phyloP scores from a whole-genome alignment of 164 flowering plant species.

The Liriodendron chinense region DNA sequence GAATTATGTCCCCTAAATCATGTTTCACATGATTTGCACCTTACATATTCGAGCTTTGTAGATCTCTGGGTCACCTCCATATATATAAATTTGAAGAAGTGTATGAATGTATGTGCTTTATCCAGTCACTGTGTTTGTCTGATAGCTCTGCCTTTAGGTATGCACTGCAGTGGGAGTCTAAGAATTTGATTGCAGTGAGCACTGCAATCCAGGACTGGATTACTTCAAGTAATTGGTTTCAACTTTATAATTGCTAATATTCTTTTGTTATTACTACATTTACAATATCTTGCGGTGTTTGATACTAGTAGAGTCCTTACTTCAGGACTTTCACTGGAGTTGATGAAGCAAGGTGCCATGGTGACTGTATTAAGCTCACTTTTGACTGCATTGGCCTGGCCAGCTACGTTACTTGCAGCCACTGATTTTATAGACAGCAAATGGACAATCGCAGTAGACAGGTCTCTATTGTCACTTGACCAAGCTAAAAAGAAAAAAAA shows the following conservation, averaged over 20 bases:
- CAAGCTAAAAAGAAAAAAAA: too few species aligned
- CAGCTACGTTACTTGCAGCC: slow-evolving; percentile 74
- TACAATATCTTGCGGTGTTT: not conserved
- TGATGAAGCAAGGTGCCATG: slow-evolving; percentile 99
- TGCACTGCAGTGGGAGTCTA: slow-evolving; percentile 93
- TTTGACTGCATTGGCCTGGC: slow-evolving; percentile 92
- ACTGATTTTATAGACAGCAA: slow-evolving; percentile 92
- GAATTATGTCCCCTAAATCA: not conserved
- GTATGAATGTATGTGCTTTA: not conserved
- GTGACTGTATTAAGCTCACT: slow-evolving; percentile 87
- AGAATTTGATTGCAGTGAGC: slow-evolving; percentile 92
- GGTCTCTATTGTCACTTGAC: slow-evolving; percentile 33
- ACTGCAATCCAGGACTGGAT: slow-evolving; percentile 98
- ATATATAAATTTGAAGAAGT: not conserved
- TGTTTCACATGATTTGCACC: not conserved
- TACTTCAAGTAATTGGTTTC: slow-evolving; percentile 75
- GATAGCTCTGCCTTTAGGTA: slow-evolving; percentile 45
- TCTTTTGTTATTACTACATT: not conserved
- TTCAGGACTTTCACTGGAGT: slow-evolving; percentile 69
- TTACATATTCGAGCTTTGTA: not conserved
- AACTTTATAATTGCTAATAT: slow-evolving; percentile 1
- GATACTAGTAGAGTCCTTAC: slow-evolving; percentile 13
- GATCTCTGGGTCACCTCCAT: not conserved
- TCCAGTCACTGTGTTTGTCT: not conserved
- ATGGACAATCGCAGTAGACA: slow-evolving; percentile 93